Evolutionary conservation across 169 alveolate genomes (phyloP), one percentile per base, ranked within the genome.

Genomic region (Ichthyophthirius multifiliis): DNA sequence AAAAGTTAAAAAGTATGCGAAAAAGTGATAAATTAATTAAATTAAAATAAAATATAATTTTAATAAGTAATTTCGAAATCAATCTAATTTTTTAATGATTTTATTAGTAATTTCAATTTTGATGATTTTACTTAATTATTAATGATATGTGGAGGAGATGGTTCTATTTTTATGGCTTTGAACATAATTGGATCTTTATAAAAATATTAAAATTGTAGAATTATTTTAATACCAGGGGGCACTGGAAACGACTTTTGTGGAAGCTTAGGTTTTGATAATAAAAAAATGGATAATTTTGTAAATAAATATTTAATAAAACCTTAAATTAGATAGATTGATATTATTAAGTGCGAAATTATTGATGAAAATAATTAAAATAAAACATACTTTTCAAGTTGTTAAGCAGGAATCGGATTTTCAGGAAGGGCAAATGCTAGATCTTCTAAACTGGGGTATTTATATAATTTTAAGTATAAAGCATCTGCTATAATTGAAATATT

Each of bases 71-170:
- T 27, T 55, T 27, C 43, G 13, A 39, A 34, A 1, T 55, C 71
- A 13, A 55, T 55, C 4, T 27, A 27, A 20, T 27, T 27, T 23
- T 55, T 55, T 10, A 27, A 55, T 5, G 71, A 55, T 27, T 55
- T 55, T 55, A 18, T 55, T 55, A 39, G 31, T 12, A 55, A 34
- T 3, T 55, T 55, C 15, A 39, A 55, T 5, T 55, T 55, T 27
- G 71, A 55, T 3, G 71, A 39, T 1, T 34, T 27, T 15, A 23
- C n/a, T n/a, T n/a, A 55, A 27, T 23, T 55, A 5, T 39, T 55
- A 5, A 55, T 55, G 71, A 23, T 55, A 10, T 55, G 71, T 27
- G 71, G 71, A 3, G 71, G 71, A 16, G 71, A 55, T 55, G 71
- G 71, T 27, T 55, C 71, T 4, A 55, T 55, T 27, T 55, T 55